Conservation (phyloP, 352 stramenopile genomes). For the Phytophthora ramorum region DNA sequence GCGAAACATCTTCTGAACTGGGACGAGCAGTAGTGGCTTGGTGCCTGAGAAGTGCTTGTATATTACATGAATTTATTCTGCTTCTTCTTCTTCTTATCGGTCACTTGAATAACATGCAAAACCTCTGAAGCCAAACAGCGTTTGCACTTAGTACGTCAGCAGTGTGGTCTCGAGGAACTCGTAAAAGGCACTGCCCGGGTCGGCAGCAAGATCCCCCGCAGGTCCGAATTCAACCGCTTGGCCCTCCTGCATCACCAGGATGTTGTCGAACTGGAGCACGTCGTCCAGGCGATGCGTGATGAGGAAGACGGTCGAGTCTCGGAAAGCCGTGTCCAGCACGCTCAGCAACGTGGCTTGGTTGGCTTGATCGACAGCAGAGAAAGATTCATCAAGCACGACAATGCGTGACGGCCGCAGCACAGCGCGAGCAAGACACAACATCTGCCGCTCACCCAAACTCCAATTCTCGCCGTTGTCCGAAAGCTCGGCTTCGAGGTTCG, state of each 20-base stretch:
- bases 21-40: slow-evolving; percentile 23
- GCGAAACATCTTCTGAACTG: slow-evolving; percentile 42
- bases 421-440: slow-evolving; percentile 96
- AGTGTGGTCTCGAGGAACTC: slow-evolving; percentile 61
- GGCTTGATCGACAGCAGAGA: slow-evolving; percentile 62
- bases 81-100: background rate
- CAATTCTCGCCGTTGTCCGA: slow-evolving; percentile 96
- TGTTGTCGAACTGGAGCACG: slow-evolving; percentile 44
- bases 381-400: slow-evolving; percentile 92
- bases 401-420: slow-evolving; percentile 89
- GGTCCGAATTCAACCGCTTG: slow-evolving; percentile 47
- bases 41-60: slow-evolving; percentile 9
- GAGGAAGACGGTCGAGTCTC: slow-evolving; percentile 94
- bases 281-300: slow-evolving; percentile 98
- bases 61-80: slow-evolving; percentile 22
- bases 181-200: slow-evolving; percentile 50
- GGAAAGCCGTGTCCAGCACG: slow-evolving; percentile 91
- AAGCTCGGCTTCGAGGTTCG: slow-evolving; percentile 39
- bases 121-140: no score
- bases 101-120: slow-evolving; percentile 6
- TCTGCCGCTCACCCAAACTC: slow-evolving; percentile 94
- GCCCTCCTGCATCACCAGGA: slow-evolving; percentile 47
- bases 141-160: slow-evolving; percentile 36
- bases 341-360: slow-evolving; percentile 72
- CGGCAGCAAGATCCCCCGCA: slow-evolving; percentile 46